A percentile compares a stretch with the other conserved stretches of the same genome.
These are phyloP conservation scores for Pontederia paniculata DNA, from an alignment of 176 grass and related monocot genomes.

Conservation along the genomic window DNA sequence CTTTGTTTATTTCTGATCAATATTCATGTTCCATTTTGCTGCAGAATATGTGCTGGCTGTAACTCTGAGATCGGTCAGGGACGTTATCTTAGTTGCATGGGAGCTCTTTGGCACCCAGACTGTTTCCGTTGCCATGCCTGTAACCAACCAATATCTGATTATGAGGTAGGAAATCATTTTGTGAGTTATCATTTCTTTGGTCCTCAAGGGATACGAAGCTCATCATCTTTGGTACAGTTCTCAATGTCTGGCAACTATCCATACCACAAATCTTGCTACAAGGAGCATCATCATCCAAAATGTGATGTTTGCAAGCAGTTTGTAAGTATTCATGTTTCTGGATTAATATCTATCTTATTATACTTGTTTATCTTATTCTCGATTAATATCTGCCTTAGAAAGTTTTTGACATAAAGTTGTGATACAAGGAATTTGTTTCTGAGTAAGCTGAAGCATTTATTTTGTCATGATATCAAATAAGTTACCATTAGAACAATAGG, in stretches of 20 bases:
- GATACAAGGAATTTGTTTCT: too few relatives aligned
- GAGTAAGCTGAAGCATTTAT: too few relatives aligned
- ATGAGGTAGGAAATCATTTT: slow-evolving; percentile 42
- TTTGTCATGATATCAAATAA: too few relatives aligned
- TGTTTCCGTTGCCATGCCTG: slow-evolving; percentile 90
- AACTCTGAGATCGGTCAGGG: slow-evolving; percentile 68
- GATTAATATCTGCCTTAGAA: not conserved
- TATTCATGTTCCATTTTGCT: slow-evolving; percentile 17
- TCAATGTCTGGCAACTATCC: slow-evolving; percentile 73
- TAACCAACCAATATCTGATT: slow-evolving; percentile 72
- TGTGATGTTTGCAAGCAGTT: slow-evolving; percentile 96
- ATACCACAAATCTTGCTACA: slow-evolving; percentile 84
- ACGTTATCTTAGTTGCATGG: slow-evolving; percentile 76
- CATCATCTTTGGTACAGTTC: slow-evolving; percentile 44
- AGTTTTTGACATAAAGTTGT: too few relatives aligned
- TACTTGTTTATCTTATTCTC: slow-evolving; percentile 4
- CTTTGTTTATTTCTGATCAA: not conserved
- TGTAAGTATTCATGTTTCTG: slow-evolving; percentile 33
- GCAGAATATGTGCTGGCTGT: slow-evolving; percentile 73
- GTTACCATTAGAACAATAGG: too few relatives aligned
- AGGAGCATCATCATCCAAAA: slow-evolving; percentile 84
- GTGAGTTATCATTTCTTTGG: slow-evolving; percentile 10
- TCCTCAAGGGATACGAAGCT: slow-evolving; percentile 1
- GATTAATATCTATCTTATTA: not conserved
- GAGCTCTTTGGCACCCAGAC: slow-evolving; percentile 82